Evolutionary conservation across 164 flowering plant genomes (phyloP).

Genomic region (Buxus sempervirens): DNA sequence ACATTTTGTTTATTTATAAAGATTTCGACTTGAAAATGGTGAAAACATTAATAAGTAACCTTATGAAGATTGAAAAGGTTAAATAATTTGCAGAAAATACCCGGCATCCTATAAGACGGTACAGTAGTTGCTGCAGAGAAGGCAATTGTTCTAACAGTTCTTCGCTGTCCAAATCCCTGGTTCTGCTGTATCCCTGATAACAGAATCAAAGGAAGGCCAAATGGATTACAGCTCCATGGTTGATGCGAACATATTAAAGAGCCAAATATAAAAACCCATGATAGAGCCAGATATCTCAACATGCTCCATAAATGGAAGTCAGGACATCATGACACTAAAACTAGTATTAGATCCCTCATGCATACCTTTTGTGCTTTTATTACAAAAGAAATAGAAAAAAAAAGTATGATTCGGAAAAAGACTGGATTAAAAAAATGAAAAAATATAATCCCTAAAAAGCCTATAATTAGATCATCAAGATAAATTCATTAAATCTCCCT

Average conservation of each 20-base stretch:
- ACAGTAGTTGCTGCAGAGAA: constrained; percentile 66
- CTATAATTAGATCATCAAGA: too few relatives aligned
- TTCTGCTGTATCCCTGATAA: constrained; percentile 65
- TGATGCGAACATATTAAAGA: neutral
- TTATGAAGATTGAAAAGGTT: neutral
- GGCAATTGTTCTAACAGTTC: constrained; percentile 74
- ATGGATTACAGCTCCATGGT: neutral
- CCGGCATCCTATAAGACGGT: constrained; percentile 80
- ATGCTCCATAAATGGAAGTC: too few relatives aligned
- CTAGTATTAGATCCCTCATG: too few relatives aligned
- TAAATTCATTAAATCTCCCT: neutral
- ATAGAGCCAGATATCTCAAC: neutral
- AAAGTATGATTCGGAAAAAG: too few relatives aligned
- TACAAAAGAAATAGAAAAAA: too few relatives aligned
- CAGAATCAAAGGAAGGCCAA: neutral
- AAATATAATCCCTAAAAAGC: too few relatives aligned
- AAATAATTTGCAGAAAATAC: constrained; percentile 24
- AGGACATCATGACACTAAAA: too few relatives aligned
- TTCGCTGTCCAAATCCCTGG: constrained; percentile 64
- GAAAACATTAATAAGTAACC: neutral
- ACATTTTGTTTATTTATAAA: neutral
- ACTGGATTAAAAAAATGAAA: too few relatives aligned
- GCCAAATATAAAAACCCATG: neutral
- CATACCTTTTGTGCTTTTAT: too few relatives aligned
- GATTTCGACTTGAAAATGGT: neutral